phyloP scores from a whole-genome alignment of 306 rosid genomes.

The Dalbergia cochinchinensis region DNA sequence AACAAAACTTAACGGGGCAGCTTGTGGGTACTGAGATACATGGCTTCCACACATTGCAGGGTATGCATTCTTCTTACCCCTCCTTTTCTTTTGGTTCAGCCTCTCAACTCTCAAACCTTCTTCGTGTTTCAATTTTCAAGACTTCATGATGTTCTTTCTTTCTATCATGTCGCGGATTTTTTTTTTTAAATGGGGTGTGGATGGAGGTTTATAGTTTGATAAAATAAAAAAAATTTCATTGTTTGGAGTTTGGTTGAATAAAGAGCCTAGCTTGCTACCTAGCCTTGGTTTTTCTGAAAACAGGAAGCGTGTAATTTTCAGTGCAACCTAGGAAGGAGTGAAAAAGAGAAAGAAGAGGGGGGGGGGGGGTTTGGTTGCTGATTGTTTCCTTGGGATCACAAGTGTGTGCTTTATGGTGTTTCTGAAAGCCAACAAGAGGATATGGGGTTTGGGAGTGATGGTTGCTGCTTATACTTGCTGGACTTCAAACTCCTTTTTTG shows the following conservation, averaged over 20 bases:
- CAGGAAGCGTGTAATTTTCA: slow-evolving; percentile 26
- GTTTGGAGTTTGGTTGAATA: background rate
- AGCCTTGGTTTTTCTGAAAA: background rate
- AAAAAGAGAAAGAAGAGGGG: background rate
- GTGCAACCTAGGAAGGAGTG: slow-evolving; percentile 1
- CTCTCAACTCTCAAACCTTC: background rate
- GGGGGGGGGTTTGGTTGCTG: background rate
- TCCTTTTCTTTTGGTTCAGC: background rate
- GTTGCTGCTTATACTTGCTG: background rate
- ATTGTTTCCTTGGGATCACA: background rate
- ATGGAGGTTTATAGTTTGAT: background rate
- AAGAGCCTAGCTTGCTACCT: background rate
- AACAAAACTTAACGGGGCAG: slow-evolving; percentile 53
- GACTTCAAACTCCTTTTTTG: background rate
- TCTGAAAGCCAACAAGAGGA: background rate
- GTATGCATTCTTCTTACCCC: slow-evolving; percentile 37
- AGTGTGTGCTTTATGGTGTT: slow-evolving; percentile 15
- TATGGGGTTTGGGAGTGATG: slow-evolving; percentile 2
- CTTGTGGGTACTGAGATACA: slow-evolving; percentile 88
- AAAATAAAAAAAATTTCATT: background rate
- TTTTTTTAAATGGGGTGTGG: background rate
- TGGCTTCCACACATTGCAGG: slow-evolving; percentile 89
- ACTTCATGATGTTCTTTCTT: background rate
- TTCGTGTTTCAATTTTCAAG: slow-evolving; percentile 28
- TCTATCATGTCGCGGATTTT: background rate